phyloP scores from a whole-genome alignment of 208 protist species.

The Leishmania aethiopica region DNA sequence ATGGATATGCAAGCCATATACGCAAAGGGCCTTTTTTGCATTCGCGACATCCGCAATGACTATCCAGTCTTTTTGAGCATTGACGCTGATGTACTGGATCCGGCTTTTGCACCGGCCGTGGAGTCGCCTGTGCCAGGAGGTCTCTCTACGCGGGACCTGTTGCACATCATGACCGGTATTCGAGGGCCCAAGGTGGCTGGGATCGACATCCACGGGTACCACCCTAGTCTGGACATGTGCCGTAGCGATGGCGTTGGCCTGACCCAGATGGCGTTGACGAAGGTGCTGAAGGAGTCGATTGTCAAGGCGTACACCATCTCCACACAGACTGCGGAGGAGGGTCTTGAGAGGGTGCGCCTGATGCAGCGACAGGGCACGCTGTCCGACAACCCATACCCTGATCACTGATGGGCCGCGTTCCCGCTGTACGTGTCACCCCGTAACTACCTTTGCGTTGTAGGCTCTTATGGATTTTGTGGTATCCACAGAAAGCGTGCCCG shows the following conservation, averaged over 20 bases:
- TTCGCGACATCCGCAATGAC: constrained; percentile 87
- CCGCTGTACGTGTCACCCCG: no score
- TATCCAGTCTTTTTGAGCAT: constrained; percentile 86
- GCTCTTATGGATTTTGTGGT: not conserved
- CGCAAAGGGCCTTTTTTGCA: constrained; percentile 81
- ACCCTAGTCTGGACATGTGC: constrained; percentile 55
- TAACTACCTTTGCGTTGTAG: not conserved
- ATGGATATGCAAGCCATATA: constrained; percentile 91
- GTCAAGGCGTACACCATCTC: constrained; percentile 80
- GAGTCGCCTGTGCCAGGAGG: constrained; percentile 58
- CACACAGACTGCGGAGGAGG: constrained; percentile 80
- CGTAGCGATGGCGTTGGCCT: constrained; percentile 71
- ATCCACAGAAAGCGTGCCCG: not conserved
- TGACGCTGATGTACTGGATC: constrained; percentile 78
- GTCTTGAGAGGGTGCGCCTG: constrained; percentile 74
- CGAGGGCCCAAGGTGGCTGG: constrained; percentile 82
- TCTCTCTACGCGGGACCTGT: constrained; percentile 73
- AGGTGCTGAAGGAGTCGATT: constrained; percentile 81
- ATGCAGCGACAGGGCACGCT: constrained; percentile 84
- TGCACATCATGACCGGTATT: constrained; percentile 80
- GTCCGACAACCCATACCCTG: constrained; percentile 82
- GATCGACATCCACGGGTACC: constrained; percentile 79
- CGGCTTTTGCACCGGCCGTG: constrained; percentile 74
- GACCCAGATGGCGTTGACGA: constrained; percentile 72
- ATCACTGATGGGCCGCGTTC: constrained; percentile 36